Evolutionary conservation across 2,329 filamentous ascomycete species (phyloP).

Genomic region (Ceratocystis papillata): DNA sequence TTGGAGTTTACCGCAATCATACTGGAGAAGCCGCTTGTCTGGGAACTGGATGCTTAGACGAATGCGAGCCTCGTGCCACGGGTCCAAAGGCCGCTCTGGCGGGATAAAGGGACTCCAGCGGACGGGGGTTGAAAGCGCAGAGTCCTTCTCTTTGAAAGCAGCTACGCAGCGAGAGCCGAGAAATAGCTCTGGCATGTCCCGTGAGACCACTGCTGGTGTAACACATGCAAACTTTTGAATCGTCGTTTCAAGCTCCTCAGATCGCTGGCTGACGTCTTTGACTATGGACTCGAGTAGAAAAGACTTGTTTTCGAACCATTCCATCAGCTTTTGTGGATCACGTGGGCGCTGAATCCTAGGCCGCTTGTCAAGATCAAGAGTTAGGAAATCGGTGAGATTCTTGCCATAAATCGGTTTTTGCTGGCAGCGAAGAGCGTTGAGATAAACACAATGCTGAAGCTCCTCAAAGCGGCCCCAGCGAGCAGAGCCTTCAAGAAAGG

Average conservation of each 20-base stretch:
- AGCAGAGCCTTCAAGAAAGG: constrained; percentile 59
- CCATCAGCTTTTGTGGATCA: constrained; percentile 51
- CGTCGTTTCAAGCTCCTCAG: constrained; percentile 58
- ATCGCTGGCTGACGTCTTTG: constrained; percentile 62
- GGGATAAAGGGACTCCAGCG: constrained; percentile 48
- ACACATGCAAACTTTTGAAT: constrained; percentile 87
- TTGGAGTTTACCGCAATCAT: constrained; percentile 94
- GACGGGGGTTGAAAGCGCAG: constrained; percentile 47
- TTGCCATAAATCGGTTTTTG: constrained; percentile 72
- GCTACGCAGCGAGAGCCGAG: constrained; percentile 51
- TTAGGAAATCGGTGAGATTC: constrained; percentile 63
- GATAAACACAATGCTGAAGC: constrained; percentile 66
- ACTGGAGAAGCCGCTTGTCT: constrained; percentile 89
- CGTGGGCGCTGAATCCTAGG: constrained; percentile 51
- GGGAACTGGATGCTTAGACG: constrained; percentile 91
- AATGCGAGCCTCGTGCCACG: constrained; percentile 89
- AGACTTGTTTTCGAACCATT: constrained; percentile 66
- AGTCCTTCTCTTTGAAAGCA: constrained; percentile 46
- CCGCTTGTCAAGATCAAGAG: constrained; percentile 49
- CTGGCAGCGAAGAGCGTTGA: constrained; percentile 71
- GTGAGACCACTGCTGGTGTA: constrained; percentile 76
- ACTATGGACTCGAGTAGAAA: constrained; percentile 54
- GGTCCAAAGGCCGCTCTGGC: constrained; percentile 53
- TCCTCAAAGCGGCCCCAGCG: constrained; percentile 64
- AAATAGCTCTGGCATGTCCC: constrained; percentile 59